Percentiles rank a stretch among this genome's conserved stretches.
Evolutionary conservation across 1,139 yeast genomes (phyloP).

Genomic region (Suhomyces anneliseae): DNA sequence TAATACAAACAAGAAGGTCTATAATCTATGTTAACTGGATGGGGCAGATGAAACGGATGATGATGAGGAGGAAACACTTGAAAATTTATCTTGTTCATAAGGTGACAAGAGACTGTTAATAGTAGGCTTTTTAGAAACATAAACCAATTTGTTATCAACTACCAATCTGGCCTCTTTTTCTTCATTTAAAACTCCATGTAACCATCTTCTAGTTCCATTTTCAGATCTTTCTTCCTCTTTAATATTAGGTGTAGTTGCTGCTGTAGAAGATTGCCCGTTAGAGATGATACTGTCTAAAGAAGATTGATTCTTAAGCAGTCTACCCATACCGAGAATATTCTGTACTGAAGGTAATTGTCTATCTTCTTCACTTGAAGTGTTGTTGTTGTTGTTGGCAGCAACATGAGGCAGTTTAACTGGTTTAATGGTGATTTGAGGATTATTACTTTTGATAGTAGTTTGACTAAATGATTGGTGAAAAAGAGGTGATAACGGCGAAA

Average conservation of each 20-base stretch:
- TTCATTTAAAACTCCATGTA: constrained; percentile 15
- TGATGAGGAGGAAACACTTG: constrained; percentile 8
- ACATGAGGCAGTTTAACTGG: constrained; percentile 1
- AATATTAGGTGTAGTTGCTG: constrained; percentile 2
- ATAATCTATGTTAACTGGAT: neutral
- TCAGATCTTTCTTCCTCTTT: neutral
- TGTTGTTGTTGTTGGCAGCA: neutral
- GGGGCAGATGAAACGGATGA: constrained; percentile 4
- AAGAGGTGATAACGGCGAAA: constrained; percentile 43
- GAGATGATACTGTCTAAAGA: constrained; percentile 6
- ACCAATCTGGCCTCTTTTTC: neutral
- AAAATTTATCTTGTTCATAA: constrained; percentile 23
- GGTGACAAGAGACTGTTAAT: constrained; percentile 37
- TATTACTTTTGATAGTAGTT: constrained; percentile 13
- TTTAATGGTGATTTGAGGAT: constrained; percentile 2
- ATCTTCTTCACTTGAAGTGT: constrained; percentile 4
- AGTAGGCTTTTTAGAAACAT: constrained; percentile 33
- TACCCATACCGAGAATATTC: constrained; percentile 10
- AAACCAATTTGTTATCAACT: constrained; percentile 1
- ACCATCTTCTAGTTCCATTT: constrained; percentile 13
- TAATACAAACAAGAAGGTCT: too few relatives aligned
- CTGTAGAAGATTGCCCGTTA: neutral
- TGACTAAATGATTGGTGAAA: constrained; percentile 42
- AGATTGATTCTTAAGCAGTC: constrained; percentile 2
- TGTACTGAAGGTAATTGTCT: constrained; percentile 14